phyloP scores from a whole-genome alignment of 352 stramenopile genomes.

The Phytopythium montanum region DNA sequence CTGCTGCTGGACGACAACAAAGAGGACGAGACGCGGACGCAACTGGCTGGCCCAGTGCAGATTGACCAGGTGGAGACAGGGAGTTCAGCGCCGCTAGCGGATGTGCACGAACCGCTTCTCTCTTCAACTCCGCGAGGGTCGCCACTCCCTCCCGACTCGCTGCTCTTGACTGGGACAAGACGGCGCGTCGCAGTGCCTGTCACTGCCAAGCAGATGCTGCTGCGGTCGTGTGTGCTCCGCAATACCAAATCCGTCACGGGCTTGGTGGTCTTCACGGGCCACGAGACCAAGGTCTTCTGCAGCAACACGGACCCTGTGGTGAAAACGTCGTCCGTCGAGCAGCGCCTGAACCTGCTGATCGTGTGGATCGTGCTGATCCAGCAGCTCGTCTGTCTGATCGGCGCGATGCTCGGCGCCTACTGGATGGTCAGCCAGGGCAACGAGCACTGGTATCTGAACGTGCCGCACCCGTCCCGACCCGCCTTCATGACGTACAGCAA shows the following conservation, averaged over 20 bases:
- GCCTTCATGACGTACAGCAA: conserved; percentile 14
- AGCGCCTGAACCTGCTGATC: conserved; percentile 69
- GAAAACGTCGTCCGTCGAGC: conserved; percentile 78
- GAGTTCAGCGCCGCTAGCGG: not conserved
- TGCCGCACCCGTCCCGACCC: not conserved
- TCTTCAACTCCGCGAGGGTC: not conserved
- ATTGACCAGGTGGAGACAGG: conserved; percentile 4
- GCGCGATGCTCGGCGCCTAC: conserved; percentile 52
- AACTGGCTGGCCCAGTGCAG: conserved; percentile 15
- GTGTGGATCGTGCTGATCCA: conserved; percentile 70
- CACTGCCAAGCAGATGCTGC: conserved; percentile 86
- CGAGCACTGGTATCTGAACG: conserved; percentile 64
- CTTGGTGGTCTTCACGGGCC: conserved; percentile 88
- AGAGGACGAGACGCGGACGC: not conserved
- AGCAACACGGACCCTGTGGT: conserved; percentile 74
- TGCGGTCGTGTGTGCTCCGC: conserved; percentile 85
- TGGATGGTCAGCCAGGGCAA: conserved; percentile 70
- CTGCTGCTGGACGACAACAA: conserved; percentile 22
- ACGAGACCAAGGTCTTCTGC: conserved; percentile 84
- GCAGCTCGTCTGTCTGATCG: conserved; percentile 67
- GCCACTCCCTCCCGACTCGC: not conserved
- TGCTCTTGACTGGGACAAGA: not conserved
- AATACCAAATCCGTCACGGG: conserved; percentile 85
- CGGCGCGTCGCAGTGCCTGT: conserved; percentile 46
- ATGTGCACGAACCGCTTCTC: not conserved